These are phyloP conservation scores for Bonnemaisonia californica DNA, from an alignment of 31 red algal genomes.

Conservation along the genomic window DNA sequence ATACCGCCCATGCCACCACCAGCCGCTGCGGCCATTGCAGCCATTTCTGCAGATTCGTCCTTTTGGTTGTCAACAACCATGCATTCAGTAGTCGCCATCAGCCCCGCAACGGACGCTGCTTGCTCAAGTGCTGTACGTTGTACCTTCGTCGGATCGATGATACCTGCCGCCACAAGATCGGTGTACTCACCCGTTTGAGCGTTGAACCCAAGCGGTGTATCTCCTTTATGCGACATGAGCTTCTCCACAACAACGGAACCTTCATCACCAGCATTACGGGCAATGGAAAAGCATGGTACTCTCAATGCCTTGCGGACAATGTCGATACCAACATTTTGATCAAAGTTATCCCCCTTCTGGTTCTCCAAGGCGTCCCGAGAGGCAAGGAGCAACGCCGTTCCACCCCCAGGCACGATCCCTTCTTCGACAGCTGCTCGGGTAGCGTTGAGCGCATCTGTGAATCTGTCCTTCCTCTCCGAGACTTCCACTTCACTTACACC, in stretches of 20 bases:
- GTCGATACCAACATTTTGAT: slow-evolving; percentile 93
- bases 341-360: slow-evolving; percentile 84
- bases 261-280: slow-evolving; percentile 88
- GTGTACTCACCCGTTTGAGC: slow-evolving; percentile 73
- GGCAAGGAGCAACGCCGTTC: slow-evolving; percentile 78
- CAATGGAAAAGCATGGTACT: slow-evolving; percentile 82
- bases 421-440: slow-evolving; percentile 97
- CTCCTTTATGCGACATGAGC: slow-evolving; percentile 56
- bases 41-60: slow-evolving; percentile 73
- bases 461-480: slow-evolving; percentile 88
- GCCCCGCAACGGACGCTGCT: slow-evolving; percentile 88
- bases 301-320: slow-evolving; percentile 95
- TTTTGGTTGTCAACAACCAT: slow-evolving; percentile 90
- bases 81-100: slow-evolving; percentile 98
- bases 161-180: slow-evolving; percentile 84
- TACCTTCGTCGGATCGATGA: slow-evolving; percentile 99
- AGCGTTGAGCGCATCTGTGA: slow-evolving; percentile 92
- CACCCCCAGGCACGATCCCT: slow-evolving; percentile 98
- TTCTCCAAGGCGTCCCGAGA: slow-evolving; percentile 60
- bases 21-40: slow-evolving; percentile 44
- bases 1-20: slow-evolving; percentile 93
- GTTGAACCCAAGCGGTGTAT: slow-evolving; percentile 71
- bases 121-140: slow-evolving; percentile 90
- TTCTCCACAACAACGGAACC: slow-evolving; percentile 93
- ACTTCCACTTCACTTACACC: slow-evolving; percentile 91